A percentile compares a stretch with the other conserved stretches of the same genome.
These are phyloP conservation scores for Phytophthora gonapodyides DNA, from an alignment of 352 stramenopile species.

Conservation along the genomic window DNA sequence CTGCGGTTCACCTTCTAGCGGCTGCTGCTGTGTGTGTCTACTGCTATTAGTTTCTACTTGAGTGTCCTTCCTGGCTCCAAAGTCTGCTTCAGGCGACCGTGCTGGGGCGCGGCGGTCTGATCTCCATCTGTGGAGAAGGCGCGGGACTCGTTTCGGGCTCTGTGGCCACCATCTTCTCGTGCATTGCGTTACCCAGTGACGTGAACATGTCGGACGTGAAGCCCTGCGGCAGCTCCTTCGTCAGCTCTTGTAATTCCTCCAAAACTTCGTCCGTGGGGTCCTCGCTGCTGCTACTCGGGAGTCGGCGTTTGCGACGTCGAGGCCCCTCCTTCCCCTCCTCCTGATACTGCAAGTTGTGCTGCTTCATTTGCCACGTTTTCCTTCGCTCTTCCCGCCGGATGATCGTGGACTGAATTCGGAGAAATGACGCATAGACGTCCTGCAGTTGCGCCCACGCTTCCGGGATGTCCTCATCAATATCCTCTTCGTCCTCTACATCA, in stretches of 20 bases:
- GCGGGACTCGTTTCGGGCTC: slow-evolving; percentile 15
- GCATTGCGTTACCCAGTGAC: slow-evolving; percentile 60
- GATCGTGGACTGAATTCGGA: slow-evolving; percentile 44
- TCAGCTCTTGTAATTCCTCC: slow-evolving; percentile 41
- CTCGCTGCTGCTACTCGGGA: slow-evolving; percentile 32
- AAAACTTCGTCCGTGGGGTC: slow-evolving; percentile 35
- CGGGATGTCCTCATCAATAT: slow-evolving; percentile 17
- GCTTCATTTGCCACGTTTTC: slow-evolving; percentile 23
- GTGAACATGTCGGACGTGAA: slow-evolving; percentile 69
- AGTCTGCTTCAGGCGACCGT: not conserved
- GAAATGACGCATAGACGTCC: slow-evolving; percentile 49
- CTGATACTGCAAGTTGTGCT: slow-evolving; percentile 23
- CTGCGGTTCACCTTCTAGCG: slow-evolving; percentile 11
- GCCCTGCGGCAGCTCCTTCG: slow-evolving; percentile 50
- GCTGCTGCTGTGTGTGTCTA: slow-evolving; percentile 3
- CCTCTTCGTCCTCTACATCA: slow-evolving; percentile 28
- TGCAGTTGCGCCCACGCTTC: slow-evolving; percentile 42
- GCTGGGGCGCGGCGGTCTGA: slow-evolving; percentile 1
- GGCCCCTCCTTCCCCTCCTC: slow-evolving; percentile 9
- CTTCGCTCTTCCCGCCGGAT: slow-evolving; percentile 30
- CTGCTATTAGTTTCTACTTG: slow-evolving; percentile 3
- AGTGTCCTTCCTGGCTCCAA: not conserved
- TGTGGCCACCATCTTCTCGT: slow-evolving; percentile 29
- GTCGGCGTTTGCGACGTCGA: slow-evolving; percentile 20
- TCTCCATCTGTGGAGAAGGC: slow-evolving; percentile 20